A percentile compares a stretch with the other conserved stretches of the same genome.
Conservation (phyloP, 2,329 filamentous ascomycete genomes). For the Colletotrichum graminicola region DNA sequence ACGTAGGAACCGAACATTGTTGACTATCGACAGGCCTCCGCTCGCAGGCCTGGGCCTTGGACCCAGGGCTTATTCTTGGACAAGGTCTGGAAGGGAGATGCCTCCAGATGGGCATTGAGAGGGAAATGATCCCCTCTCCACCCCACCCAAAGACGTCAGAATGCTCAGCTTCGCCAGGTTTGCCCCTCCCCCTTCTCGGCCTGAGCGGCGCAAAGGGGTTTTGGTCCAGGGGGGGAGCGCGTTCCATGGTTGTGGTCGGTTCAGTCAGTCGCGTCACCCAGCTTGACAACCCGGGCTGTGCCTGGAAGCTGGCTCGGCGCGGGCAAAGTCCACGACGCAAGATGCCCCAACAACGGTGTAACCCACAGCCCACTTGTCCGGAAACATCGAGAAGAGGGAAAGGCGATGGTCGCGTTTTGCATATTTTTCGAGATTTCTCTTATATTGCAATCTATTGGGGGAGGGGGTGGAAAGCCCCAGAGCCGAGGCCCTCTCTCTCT, state of each 20-base stretch:
- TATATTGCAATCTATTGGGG: neutral
- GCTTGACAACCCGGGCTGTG: constrained; percentile 24
- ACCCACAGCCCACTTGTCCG: neutral
- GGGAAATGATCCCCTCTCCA: neutral
- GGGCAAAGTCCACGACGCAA: constrained; percentile 5
- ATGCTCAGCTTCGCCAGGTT: neutral
- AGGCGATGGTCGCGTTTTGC: neutral
- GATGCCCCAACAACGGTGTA: neutral
- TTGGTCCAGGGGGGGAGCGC: neutral
- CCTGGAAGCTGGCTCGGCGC: constrained; percentile 18
- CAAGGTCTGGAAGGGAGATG: neutral
- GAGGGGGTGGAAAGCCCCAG: neutral
- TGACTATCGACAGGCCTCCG: neutral
- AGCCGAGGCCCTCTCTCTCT: neutral
- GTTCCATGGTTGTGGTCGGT: neutral
- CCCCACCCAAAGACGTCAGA: constrained; percentile 37
- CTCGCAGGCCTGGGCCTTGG: neutral
- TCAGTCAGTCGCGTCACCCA: neutral
- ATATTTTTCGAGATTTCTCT: neutral
- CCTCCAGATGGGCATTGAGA: neutral
- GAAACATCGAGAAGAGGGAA: constrained; percentile 1
- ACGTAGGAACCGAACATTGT: neutral
- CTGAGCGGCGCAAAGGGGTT: constrained; percentile 5
- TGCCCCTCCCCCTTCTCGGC: constrained; percentile 1
- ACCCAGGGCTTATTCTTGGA: constrained; percentile 4